Base-by-base conservation (phyloP, 129 eudicot genomes). In the Silybum marianum region DNA sequence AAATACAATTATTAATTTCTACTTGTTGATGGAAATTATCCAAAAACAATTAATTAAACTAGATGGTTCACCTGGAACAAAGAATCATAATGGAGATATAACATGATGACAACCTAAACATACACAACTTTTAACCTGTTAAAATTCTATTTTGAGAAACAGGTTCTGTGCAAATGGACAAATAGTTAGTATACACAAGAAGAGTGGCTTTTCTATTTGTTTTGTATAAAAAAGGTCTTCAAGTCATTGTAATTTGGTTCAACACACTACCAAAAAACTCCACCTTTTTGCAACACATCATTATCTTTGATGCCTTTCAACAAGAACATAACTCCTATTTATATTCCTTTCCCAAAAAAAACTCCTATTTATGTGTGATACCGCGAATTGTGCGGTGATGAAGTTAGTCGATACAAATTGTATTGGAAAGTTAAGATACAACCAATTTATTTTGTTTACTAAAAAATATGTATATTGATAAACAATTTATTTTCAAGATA, bases 91-190 rank as follows among this genome's bases (percentile, higher is more conserved):
- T 58, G 66, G 66, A 58, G 66, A 58, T 58, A 24, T n/a, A n/a
- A 58, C 66, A 58, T 58, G 66, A 58, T 58, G 23, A 58, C 66
- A 58, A 58, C 66, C 66, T 58, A 58, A 58, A n/a, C 66, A 58
- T 58, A 58, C 66, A 58, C 19, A 58, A 58, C 58, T n/a, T 58
- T 58, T 58, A 10, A 58, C 66, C 23, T 58, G 23, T 18, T 28
- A 28, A 58, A 58, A 58, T 58, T 58, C 66, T 1, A 58, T 58
- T 58, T 18, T 58, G 9, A 58, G 66, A 19, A 58, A 58, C 66
- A 58, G 66, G 24, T 18, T 58, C 0, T 58, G 66, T 58, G 66
- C 66, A n/a, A 58, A 58, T 58, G 21, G 65, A 54, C 65, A 54
- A 18, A 54, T 54, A 58, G 66, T 58, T 18, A 18, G 18, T 21